These are phyloP conservation scores for Patellifolia procumbens DNA, from an alignment of 179 eudicot genomes.

Conservation along the genomic window DNA sequence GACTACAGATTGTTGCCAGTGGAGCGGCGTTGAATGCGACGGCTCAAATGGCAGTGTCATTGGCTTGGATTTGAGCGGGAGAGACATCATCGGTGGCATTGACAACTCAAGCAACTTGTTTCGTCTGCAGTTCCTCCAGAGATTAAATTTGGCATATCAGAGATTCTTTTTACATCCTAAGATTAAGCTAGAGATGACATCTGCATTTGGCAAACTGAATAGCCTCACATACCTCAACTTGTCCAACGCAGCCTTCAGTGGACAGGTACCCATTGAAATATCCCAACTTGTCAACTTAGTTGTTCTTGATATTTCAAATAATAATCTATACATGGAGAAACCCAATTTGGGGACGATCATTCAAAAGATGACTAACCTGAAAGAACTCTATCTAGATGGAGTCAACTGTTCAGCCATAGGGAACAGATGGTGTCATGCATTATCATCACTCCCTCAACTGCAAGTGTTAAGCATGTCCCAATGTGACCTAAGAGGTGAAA, in stretches of 20 bases:
- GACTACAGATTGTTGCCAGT: conserved; percentile 44
- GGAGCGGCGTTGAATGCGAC: conserved; percentile 23
- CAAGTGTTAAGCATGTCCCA: conserved; percentile 42
- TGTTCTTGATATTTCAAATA: conserved; percentile 33
- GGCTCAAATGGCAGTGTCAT: conserved; percentile 13
- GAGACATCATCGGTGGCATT: conserved; percentile 5
- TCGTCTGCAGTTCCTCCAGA: conserved; percentile 17
- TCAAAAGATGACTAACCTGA: conserved; percentile 30
- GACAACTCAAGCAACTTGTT: conserved; percentile 15
- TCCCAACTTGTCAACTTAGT: conserved; percentile 26
- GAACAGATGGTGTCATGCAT: conserved; percentile 36
- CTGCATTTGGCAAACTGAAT: conserved; percentile 1
- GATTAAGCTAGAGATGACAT: background rate
- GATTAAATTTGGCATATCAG: background rate
- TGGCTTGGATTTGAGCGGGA: conserved; percentile 23
- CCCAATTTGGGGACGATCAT: conserved; percentile 30
- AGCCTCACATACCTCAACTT: conserved; percentile 19
- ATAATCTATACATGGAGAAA: conserved; percentile 17
- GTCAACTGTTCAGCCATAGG: conserved; percentile 33
- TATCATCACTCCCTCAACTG: conserved; percentile 43
- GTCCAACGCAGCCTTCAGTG: background rate
- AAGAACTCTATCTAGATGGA: conserved; percentile 43
- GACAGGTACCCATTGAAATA: conserved; percentile 40
- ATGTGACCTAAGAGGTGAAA: conserved; percentile 44
- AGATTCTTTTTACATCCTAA: too few relatives aligned